Evolutionary conservation across 2,329 filamentous ascomycete genomes (phyloP).

Genomic region (Nigrograna mackinnonii): DNA sequence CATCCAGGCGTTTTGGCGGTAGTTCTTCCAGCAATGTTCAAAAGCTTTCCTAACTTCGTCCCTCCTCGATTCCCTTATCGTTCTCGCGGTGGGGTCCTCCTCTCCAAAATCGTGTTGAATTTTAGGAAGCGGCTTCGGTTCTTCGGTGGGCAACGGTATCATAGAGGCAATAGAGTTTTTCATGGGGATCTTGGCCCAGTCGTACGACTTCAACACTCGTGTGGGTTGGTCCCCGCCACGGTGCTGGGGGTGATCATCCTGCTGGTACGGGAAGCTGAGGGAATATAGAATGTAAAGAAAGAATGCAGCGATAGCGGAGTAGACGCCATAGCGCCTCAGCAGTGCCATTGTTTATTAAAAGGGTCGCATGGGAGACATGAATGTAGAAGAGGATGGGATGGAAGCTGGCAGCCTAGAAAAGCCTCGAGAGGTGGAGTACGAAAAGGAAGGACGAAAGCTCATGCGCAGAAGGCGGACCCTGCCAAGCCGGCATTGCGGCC

Average conservation of each 20-base stretch:
- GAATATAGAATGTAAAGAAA: constrained; percentile 42
- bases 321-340: constrained; percentile 40
- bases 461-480: no score
- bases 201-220: constrained; percentile 24
- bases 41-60: constrained; percentile 47
- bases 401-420: constrained; percentile 2
- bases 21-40: constrained; percentile 48
- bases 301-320: constrained; percentile 34
- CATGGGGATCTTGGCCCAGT: constrained; percentile 46
- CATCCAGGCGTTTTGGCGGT: constrained; percentile 51
- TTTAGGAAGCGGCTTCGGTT: constrained; percentile 42
- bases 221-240: constrained; percentile 9
- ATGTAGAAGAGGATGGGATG: constrained; percentile 11
- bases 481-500: no score
- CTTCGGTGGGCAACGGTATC: constrained; percentile 41
- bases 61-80: constrained; percentile 38
- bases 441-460: no score
- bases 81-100: constrained; percentile 35
- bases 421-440: no score
- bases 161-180: constrained; percentile 43
- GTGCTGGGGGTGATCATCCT: background rate
- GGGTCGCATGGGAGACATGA: constrained; percentile 3
- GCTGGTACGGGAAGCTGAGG: constrained; percentile 36
- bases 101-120: constrained; percentile 46
- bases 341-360: constrained; percentile 36